These are phyloP conservation scores for Ambrosia artemisiifolia DNA, from an alignment of 129 eudicot genomes.

Conservation along the genomic window DNA sequence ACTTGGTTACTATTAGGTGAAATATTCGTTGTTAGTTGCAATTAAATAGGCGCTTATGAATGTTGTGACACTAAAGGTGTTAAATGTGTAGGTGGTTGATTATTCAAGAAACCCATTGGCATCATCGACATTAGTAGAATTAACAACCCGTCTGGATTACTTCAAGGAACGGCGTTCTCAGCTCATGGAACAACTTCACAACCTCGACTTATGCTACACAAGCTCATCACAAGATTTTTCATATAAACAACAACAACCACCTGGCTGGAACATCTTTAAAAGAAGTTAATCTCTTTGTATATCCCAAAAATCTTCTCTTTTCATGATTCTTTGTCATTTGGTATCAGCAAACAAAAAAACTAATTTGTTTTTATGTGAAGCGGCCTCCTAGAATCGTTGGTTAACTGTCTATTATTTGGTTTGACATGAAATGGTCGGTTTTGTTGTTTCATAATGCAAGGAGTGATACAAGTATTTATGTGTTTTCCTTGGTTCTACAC, in stretches of 20 bases:
- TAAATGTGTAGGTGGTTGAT: conserved; percentile 52
- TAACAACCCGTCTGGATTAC: conserved; percentile 92
- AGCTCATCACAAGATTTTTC: conserved; percentile 54
- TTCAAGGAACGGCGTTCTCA: conserved; percentile 93
- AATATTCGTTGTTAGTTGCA: neutral
- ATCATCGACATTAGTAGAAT: conserved; percentile 80
- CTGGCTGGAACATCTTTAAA: conserved; percentile 48
- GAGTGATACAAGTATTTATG: neutral
- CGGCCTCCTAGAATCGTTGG: neutral
- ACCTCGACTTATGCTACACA: conserved; percentile 66
- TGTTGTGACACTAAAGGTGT: conserved; percentile 4
- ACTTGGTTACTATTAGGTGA: too few relatives aligned
- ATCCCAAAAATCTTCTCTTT: conserved; percentile 27
- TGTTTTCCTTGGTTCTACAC: neutral
- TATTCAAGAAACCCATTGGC: conserved; percentile 54
- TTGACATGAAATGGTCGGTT: neutral
- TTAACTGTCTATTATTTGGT: conserved; percentile 22
- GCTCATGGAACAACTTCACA: conserved; percentile 93
- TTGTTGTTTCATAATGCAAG: neutral
- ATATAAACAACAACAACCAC: conserved; percentile 44
- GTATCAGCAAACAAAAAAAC: neutral
- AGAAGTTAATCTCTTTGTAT: conserved; percentile 31
- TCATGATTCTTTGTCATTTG: conserved; percentile 25
- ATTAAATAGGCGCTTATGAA: neutral
- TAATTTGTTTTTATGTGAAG: conserved; percentile 1